Conservation (phyloP, 2,329 filamentous ascomycete species). For the Thielaviopsis euricoi region DNA sequence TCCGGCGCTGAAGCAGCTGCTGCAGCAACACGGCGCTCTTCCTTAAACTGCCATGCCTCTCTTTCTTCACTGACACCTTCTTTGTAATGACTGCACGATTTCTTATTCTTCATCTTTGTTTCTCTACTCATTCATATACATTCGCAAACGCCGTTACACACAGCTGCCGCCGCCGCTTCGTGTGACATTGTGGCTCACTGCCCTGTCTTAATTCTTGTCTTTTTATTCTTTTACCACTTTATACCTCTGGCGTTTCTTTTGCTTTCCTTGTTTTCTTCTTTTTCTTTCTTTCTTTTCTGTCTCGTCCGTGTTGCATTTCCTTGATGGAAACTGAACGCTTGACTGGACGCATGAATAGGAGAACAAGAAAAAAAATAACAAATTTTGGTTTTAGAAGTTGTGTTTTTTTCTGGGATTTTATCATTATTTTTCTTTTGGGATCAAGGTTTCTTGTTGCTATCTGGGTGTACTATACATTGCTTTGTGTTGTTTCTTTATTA, state of each 20-base stretch:
- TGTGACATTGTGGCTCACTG: background rate
- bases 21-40: constrained; percentile 36
- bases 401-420: too few relatives aligned
- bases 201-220: background rate
- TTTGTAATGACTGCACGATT: background rate
- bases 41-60: background rate
- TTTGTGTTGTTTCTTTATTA: background rate
- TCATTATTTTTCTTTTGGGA: background rate
- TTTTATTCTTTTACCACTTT: background rate
- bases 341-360: too few relatives aligned
- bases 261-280: background rate
- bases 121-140: background rate
- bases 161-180: background rate
- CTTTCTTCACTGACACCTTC: background rate
- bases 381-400: too few relatives aligned
- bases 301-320: background rate
- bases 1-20: constrained; percentile 33
- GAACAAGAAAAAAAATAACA: too few relatives aligned
- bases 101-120: background rate
- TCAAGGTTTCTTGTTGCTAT: too few relatives aligned
- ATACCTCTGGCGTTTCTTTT: background rate
- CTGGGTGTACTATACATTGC: background rate
- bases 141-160: background rate
- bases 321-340: background rate
- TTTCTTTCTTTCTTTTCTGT: background rate